phyloP scores from a whole-genome alignment of 345 rosid species.

The Eucalyptus marginata region DNA sequence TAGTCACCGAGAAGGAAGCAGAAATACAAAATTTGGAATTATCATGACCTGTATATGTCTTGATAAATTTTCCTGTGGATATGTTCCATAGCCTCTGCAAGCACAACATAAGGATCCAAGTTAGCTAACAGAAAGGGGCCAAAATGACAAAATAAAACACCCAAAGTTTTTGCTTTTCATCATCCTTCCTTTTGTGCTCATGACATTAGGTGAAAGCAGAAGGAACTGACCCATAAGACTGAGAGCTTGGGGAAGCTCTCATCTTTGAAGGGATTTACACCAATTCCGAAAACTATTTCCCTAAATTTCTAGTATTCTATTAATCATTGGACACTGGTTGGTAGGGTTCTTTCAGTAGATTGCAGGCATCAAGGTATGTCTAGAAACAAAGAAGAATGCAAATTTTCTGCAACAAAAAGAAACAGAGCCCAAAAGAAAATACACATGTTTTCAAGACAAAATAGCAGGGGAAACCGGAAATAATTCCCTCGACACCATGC shows the following conservation, averaged over 20 bases:
- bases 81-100: conserved; percentile 86
- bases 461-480: background rate
- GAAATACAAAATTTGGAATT: conserved; percentile 66
- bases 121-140: background rate
- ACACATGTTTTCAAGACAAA: background rate
- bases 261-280: background rate
- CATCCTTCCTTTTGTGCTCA: background rate
- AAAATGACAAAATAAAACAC: background rate
- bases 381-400: background rate
- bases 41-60: conserved; percentile 71
- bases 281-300: background rate
- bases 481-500: background rate
- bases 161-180: background rate
- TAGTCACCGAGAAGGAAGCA: conserved; percentile 69
- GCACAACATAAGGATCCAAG: background rate
- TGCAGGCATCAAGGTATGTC: background rate
- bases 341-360: background rate
- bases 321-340: background rate
- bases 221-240: background rate
- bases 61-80: conserved; percentile 59
- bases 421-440: background rate
- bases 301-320: background rate
- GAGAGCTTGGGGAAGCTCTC: background rate
- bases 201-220: background rate
- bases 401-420: background rate